Evolutionary conservation across 1,139 yeast species (phyloP), one percentile per base, ranked within the genome.

Genomic region (Lodderomyces jiufengensis): DNA sequence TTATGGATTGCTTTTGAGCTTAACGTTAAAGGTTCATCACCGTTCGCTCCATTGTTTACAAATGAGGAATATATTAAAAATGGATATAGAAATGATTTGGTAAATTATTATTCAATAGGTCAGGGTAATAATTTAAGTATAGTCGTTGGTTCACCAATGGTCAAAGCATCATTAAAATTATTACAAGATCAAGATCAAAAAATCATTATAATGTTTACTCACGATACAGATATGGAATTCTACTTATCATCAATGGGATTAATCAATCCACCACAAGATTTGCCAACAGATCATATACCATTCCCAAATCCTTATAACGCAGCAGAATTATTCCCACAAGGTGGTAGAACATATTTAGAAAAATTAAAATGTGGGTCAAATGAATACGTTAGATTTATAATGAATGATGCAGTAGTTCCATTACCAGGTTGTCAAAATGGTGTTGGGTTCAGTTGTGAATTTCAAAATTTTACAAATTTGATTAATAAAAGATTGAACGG

Each of bases 361-460:
- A 60, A 70, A 44, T 52, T 68, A 38, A 48, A 46, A 9, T 72
- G 77, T 47, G 54, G 49, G 10, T 59, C 51, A 37, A 21, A 32
- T 6, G 13, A 27, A 5, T 79, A 59, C 45, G 70, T 78, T 3
- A 61, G 84, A 44, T 61, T 68, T 30, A 48, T 77, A 14, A 59
- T 76, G 30, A 78, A 78, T 49, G 81, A 75, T 43, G 78, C 82
- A 1, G 80, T 78, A 2, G 54, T 70, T 21, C 83, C 84, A 1
- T 53, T 76, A 29, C 66, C 70, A 9, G 54, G 53, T 20, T 79
- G 84, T 54, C 59, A 61, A 34, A 45, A 51, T 30, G 83, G 83
- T 3, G 80, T 82, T 0, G 80, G 80, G 0, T 78, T 73, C 51
- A 69, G 80, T 6, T 77, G 84, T 58, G 57, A 66, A 31, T 51